Evolutionary conservation across 805 yeast genomes (phyloP).

Genomic region (Saccharomycopsis babjevae): DNA sequence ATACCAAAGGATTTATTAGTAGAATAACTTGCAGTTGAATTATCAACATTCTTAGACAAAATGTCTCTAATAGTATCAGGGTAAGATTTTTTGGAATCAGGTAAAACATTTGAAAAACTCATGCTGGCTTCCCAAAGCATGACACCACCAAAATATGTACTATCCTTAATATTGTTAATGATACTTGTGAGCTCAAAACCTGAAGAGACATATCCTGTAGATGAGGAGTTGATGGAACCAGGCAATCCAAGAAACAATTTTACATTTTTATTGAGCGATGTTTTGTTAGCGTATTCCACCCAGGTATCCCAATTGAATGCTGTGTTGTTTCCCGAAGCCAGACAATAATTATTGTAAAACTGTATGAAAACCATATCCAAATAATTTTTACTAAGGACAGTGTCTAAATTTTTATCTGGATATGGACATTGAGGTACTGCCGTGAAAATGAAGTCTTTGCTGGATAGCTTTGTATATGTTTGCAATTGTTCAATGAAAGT

Average conservation of each 20-base stretch:
- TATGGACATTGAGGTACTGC: slow-evolving; percentile 92
- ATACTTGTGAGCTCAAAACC: slow-evolving; percentile 16
- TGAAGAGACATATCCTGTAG: slow-evolving; percentile 45
- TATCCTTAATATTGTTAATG: slow-evolving; percentile 2
- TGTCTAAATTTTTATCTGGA: slow-evolving; percentile 66
- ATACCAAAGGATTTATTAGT: neutral
- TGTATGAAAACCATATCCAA: slow-evolving; percentile 80
- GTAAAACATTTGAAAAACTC: slow-evolving; percentile 11
- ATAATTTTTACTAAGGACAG: slow-evolving; percentile 43
- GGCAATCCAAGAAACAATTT: slow-evolving; percentile 71
- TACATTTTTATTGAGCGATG: slow-evolving; percentile 58
- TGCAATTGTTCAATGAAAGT: slow-evolving; percentile 38
- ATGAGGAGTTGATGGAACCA: slow-evolving; percentile 49
- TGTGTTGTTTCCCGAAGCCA: slow-evolving; percentile 26
- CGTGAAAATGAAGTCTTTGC: slow-evolving; percentile 60
- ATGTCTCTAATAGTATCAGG: slow-evolving; percentile 10
- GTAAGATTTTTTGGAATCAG: slow-evolving; percentile 7
- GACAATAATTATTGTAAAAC: slow-evolving; percentile 81
- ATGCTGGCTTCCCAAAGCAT: slow-evolving; percentile 18
- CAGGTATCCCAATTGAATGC: slow-evolving; percentile 78
- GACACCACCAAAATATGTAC: slow-evolving; percentile 15
- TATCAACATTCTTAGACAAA: slow-evolving; percentile 5
- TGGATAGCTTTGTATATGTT: slow-evolving; percentile 24
- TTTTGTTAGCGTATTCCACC: slow-evolving; percentile 46
- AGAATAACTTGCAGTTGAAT: neutral